phyloP scores from a whole-genome alignment of 2,329 filamentous ascomycete genomes.

The Claviceps pusilla region DNA sequence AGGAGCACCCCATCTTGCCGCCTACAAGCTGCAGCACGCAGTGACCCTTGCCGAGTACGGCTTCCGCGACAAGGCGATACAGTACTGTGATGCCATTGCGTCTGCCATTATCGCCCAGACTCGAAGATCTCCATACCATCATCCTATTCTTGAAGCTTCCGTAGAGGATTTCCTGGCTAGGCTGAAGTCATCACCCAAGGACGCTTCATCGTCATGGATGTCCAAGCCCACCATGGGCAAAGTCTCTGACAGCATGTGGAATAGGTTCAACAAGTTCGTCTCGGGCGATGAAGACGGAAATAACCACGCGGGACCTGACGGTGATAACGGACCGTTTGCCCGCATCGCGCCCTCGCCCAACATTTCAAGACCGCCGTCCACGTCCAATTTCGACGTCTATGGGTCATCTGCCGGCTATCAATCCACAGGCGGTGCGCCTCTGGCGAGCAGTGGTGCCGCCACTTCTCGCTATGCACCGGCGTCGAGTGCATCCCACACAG shows the following conservation, averaged over 20 bases:
- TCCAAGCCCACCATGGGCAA: constrained; percentile 92
- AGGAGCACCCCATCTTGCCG: constrained; percentile 65
- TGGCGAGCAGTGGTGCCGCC: constrained; percentile 16
- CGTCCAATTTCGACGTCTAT: constrained; percentile 59
- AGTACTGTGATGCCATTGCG: constrained; percentile 79
- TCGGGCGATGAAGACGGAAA: constrained; percentile 82
- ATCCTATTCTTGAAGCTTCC: constrained; percentile 54
- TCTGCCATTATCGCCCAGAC: constrained; percentile 65
- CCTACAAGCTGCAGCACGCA: constrained; percentile 85
- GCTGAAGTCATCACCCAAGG: constrained; percentile 72
- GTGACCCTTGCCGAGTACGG: constrained; percentile 73
- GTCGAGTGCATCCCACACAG: constrained; percentile 5
- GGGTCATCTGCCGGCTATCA: constrained; percentile 26
- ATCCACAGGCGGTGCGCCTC: constrained; percentile 16
- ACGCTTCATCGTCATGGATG: constrained; percentile 74
- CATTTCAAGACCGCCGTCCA: constrained; percentile 59
- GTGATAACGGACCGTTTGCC: constrained; percentile 64
- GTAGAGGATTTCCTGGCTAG: constrained; percentile 75
- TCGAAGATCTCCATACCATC: constrained; percentile 74
- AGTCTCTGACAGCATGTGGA: constrained; percentile 80
- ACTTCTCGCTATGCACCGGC: constrained; percentile 25
- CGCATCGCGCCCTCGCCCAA: constrained; percentile 61
- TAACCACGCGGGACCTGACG: constrained; percentile 45
- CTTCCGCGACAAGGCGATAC: constrained; percentile 64
- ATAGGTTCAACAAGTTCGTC: constrained; percentile 91